Conservation (phyloP, 2,329 filamentous ascomycete genomes). For the Phialemonium atrogriseum region DNA sequence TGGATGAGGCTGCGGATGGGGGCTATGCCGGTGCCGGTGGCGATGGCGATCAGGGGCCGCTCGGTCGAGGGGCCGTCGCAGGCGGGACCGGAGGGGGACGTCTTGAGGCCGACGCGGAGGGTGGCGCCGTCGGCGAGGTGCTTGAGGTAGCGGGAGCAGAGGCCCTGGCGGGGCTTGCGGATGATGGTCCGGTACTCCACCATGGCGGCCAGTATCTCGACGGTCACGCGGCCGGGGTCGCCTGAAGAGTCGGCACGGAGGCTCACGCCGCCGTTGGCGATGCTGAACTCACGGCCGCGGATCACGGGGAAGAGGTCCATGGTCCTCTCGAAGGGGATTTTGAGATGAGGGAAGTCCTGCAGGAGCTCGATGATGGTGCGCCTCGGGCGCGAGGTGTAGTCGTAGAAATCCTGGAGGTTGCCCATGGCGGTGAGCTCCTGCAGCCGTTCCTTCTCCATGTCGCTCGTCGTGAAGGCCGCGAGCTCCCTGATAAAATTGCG, state of each 20-base stretch:
- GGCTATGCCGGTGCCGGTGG: conserved; percentile 79
- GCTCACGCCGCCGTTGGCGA: conserved; percentile 61
- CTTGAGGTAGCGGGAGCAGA: conserved; percentile 82
- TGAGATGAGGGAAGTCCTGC: conserved; percentile 79
- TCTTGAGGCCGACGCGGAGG: conserved; percentile 53
- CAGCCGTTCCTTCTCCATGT: conserved; percentile 70
- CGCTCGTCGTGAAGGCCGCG: conserved; percentile 63
- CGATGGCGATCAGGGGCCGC: conserved; percentile 65
- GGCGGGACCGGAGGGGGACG: conserved; percentile 33
- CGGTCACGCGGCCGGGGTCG: conserved; percentile 8
- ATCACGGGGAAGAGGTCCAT: conserved; percentile 71
- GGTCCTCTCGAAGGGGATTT: conserved; percentile 66
- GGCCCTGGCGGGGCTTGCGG: conserved; percentile 72
- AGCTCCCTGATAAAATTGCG: conserved; percentile 78
- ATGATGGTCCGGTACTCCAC: conserved; percentile 89
- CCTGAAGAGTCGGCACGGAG: conserved; percentile 14
- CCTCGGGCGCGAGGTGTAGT: conserved; percentile 86
- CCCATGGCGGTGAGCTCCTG: conserved; percentile 73
- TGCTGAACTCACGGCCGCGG: conserved; percentile 87
- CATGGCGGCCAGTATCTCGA: conserved; percentile 76
- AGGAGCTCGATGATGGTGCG: conserved; percentile 89
- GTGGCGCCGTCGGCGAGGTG: conserved; percentile 48
- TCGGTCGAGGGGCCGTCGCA: conserved; percentile 25
- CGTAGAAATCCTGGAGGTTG: conserved; percentile 84
- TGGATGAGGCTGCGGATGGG: conserved; percentile 76